A percentile compares a stretch with the other conserved stretches of the same genome.
These are phyloP conservation scores for Galium porrigens DNA, from an alignment of 305 asterid species.

Conservation along the genomic window DNA sequence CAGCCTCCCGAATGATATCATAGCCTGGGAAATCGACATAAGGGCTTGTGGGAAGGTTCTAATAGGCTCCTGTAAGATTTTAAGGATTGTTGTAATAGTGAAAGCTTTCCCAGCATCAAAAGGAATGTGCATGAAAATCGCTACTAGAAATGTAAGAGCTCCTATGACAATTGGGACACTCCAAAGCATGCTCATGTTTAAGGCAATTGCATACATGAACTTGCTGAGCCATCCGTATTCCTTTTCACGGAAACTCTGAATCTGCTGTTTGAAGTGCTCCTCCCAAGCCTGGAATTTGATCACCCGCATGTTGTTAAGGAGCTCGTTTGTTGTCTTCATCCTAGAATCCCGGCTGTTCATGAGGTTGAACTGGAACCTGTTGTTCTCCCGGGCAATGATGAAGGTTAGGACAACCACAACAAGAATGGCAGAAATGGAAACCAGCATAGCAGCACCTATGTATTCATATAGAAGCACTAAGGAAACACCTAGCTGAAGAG, in stretches of 20 bases:
- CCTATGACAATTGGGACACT: slow-evolving; percentile 32
- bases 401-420: slow-evolving; percentile 20
- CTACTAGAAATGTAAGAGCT: slow-evolving; percentile 36
- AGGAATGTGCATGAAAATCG: slow-evolving; percentile 20
- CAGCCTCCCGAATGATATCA: slow-evolving; percentile 45
- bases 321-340: slow-evolving; percentile 44
- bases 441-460: slow-evolving; percentile 31
- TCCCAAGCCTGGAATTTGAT: slow-evolving; percentile 75
- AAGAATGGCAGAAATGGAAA: slow-evolving; percentile 25
- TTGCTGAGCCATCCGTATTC: slow-evolving; percentile 45
- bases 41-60: slow-evolving; percentile 47
- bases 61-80: slow-evolving; percentile 49
- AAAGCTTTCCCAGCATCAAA: slow-evolving; percentile 44
- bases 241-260: slow-evolving; percentile 25
- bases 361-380: slow-evolving; percentile 29
- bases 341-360: slow-evolving; percentile 42
- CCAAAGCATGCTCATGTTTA: slow-evolving; percentile 33
- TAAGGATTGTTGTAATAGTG: slow-evolving; percentile 45
- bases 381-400: slow-evolving; percentile 21
- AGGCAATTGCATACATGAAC: slow-evolving; percentile 26
- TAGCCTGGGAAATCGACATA: slow-evolving; percentile 37
- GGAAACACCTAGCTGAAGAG: slow-evolving; percentile 40
- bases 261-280: slow-evolving; percentile 37
- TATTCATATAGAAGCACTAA: slow-evolving; percentile 30
- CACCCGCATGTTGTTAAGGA: slow-evolving; percentile 46